Evolutionary conservation across 2,329 filamentous ascomycete species (phyloP).

Genomic region (Colletotrichum cuscutae): DNA sequence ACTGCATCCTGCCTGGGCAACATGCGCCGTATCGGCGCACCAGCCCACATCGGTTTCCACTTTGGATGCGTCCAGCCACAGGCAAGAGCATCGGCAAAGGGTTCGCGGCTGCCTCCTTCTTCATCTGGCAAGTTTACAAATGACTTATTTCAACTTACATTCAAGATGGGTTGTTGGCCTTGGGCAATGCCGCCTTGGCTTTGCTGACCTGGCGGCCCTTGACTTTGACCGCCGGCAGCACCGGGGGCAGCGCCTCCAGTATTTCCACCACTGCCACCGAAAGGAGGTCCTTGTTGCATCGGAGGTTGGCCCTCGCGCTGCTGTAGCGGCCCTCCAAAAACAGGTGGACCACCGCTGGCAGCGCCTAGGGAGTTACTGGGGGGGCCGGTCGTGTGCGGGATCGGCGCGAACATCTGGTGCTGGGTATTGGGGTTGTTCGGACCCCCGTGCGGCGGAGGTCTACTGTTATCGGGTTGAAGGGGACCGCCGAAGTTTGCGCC

Average conservation of each 20-base stretch:
- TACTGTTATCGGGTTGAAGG: constrained; percentile 62
- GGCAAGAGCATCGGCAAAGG: constrained; percentile 7
- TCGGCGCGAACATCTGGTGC: constrained; percentile 68
- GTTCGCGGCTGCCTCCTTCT: not conserved
- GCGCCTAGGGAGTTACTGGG: constrained; percentile 65
- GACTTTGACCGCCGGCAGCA: constrained; percentile 67
- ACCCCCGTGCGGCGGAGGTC: constrained; percentile 61
- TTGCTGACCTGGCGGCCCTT: constrained; percentile 67
- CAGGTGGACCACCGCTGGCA: constrained; percentile 68
- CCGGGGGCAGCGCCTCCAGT: constrained; percentile 49
- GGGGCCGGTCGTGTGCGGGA: constrained; percentile 61
- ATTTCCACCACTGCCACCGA: constrained; percentile 25
- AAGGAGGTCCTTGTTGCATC: constrained; percentile 69
- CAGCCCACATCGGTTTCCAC: constrained; percentile 35
- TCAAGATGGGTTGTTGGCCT: constrained; percentile 77
- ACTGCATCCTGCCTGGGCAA: constrained; percentile 23
- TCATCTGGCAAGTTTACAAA: constrained; percentile 8
- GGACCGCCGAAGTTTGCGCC: constrained; percentile 64
- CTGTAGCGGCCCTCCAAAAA: constrained; percentile 78
- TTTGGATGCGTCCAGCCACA: constrained; percentile 31
- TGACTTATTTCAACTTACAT: constrained; percentile 58
- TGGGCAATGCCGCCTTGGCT: constrained; percentile 31
- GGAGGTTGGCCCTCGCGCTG: constrained; percentile 65
- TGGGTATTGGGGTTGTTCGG: constrained; percentile 57
- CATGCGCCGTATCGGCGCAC: constrained; percentile 32